Base-by-base conservation (phyloP, 116 monocot genomes). In the Posidonia oceanica region DNA sequence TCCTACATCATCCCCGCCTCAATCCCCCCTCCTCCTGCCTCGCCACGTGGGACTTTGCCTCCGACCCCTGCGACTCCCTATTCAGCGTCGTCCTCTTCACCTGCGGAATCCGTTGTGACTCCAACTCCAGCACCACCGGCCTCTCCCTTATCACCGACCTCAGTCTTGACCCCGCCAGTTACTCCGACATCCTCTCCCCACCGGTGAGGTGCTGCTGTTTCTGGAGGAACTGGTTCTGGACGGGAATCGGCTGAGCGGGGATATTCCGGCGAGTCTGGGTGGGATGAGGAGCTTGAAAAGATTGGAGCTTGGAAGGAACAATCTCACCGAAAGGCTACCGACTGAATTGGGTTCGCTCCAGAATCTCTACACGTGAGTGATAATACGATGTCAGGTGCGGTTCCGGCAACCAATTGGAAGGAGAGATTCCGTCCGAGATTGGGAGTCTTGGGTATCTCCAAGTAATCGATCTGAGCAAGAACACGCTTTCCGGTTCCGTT, bases 21-120 rank as follows among this genome's bases (percentile, higher is more conserved):
- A 48, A 67, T 87, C 21, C 77, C 72, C 63, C 77, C 0, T 76
- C 79, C 67, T 87, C 85, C 61, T 91, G 91, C 83, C 79, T 91
- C 71, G 42, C 64, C 81, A 66, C 87, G 16, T 91, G 91, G 91
- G 71, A 83, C 85, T 85, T 91, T 72, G 21, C 62, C 20, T 21
- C 78, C 75, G 87, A 91, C 75, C 87, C 91, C 60, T 91, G 91
- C 79, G 79, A 72, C 74, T 64, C 81, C 63, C 75, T 83, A 39
- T 91, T 81, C 79, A 18, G 63, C 52, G 79, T 37, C 56, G 37
- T 61, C 75, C 70, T 4, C 75, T 87, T 86, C 82, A 84, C 90
- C 56, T 90, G 86, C 72, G 86, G 84, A 68, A 39, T 90, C 58
- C 86, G 85, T 68, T 85, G 83, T 73, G 80, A 79, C 72, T 59